Evolutionary conservation across 2,329 filamentous ascomycete genomes (phyloP).

Genomic region (Sclerotiophoma versabilis): DNA sequence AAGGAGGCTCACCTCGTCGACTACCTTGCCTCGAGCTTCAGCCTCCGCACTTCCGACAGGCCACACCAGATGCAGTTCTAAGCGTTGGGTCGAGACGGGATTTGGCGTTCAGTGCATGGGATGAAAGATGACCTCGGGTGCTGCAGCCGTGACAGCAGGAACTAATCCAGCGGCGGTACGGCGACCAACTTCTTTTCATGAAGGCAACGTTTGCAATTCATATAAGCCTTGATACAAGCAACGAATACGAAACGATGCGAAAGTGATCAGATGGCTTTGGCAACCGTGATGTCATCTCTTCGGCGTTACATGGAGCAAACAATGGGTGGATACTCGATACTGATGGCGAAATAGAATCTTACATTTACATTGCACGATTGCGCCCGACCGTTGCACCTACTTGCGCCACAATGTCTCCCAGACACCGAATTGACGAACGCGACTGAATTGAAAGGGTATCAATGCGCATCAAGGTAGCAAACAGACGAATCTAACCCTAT

Average conservation of each 20-base stretch:
- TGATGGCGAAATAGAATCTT: constrained; percentile 42
- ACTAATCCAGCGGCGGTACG: constrained; percentile 43
- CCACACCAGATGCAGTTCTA: constrained; percentile 99
- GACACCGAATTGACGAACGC: constrained; percentile 4
- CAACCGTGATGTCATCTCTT: constrained; percentile 45
- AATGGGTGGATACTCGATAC: constrained; percentile 33
- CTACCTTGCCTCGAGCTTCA: constrained; percentile 97
- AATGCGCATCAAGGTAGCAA: constrained; percentile 8
- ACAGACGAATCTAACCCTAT: constrained; percentile 11
- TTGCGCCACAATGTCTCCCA: constrained; percentile 12
- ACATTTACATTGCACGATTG: constrained; percentile 27
- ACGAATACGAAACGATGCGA: constrained; percentile 52
- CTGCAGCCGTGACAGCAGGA: constrained; percentile 51
- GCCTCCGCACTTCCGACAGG: constrained; percentile 98
- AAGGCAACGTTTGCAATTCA: constrained; percentile 51
- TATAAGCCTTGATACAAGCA: constrained; percentile 51
- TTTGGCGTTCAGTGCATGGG: constrained; percentile 52
- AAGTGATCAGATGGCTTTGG: constrained; percentile 45
- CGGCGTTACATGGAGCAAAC: constrained; percentile 34
- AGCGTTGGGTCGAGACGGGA: constrained; percentile 44
- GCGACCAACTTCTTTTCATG: constrained; percentile 48
- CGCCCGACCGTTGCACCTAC: constrained; percentile 24
- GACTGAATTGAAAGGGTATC: constrained; percentile 14
- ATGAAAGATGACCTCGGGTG: constrained; percentile 51
- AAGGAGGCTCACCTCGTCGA: constrained; percentile 93